Conservation (phyloP, 2,329 filamentous ascomycete species). For the Akanthomyces muscarius region DNA sequence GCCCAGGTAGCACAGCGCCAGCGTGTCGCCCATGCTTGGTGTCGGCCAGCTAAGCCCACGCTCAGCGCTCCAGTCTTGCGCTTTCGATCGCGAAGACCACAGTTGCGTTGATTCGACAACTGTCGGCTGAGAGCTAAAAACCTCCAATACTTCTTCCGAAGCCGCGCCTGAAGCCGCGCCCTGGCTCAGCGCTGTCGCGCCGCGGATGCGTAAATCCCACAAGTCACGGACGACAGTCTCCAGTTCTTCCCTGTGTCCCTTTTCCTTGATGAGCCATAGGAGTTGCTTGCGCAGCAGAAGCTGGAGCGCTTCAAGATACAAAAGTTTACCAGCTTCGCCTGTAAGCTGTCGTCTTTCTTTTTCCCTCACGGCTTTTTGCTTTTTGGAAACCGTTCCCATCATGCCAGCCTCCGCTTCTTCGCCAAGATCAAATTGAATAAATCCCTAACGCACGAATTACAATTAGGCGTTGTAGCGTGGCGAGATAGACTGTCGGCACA, state of each 20-base stretch:
- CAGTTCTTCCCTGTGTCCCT: conserved; percentile 66
- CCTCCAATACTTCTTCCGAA: conserved; percentile 27
- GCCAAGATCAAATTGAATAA: conserved; percentile 52
- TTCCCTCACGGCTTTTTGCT: conserved; percentile 54
- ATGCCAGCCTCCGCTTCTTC: conserved; percentile 70
- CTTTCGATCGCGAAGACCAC: conserved; percentile 30
- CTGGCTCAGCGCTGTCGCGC: conserved; percentile 34
- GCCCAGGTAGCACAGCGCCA: conserved; percentile 77
- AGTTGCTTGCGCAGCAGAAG: conserved; percentile 80
- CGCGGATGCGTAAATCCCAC: conserved; percentile 68
- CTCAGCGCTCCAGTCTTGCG: conserved; percentile 43
- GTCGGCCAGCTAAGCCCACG: conserved; percentile 47
- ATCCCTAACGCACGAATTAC: conserved; percentile 36
- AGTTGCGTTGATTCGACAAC: conserved; percentile 23
- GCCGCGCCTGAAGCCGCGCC: neutral
- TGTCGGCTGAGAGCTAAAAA: conserved; percentile 39
- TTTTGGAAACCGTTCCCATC: conserved; percentile 51
- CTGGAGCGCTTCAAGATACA: conserved; percentile 83
- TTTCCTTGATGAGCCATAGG: conserved; percentile 63
- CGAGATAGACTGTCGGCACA: conserved; percentile 15
- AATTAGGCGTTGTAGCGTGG: neutral
- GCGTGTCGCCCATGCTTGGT: conserved; percentile 68
- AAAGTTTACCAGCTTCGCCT: conserved; percentile 66
- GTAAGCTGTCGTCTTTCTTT: conserved; percentile 52
- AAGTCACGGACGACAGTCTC: conserved; percentile 78